Conservation (phyloP, 2,329 filamentous ascomycete genomes). For the Geosmithia flava region DNA sequence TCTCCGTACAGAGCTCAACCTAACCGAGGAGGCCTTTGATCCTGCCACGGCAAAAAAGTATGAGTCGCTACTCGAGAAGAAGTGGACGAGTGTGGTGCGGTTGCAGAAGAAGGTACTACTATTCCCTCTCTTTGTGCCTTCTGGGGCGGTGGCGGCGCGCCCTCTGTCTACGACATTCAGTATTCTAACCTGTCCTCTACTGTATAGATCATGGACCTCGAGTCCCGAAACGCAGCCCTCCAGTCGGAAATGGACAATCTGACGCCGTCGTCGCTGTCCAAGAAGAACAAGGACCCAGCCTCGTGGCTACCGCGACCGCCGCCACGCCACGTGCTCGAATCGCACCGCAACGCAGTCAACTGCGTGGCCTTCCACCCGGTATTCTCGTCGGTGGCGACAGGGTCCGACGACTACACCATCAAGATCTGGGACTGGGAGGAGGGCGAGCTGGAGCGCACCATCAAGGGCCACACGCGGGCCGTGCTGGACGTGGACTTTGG, state of each 20-base stretch:
- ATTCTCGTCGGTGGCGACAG: constrained; percentile 81
- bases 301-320: constrained; percentile 81
- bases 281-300: constrained; percentile 70
- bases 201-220: constrained; percentile 78
- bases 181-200: too few species aligned
- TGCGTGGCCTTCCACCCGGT: constrained; percentile 88
- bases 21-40: constrained; percentile 62
- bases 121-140: not conserved
- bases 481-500: constrained; percentile 87
- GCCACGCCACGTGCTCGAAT: constrained; percentile 70
- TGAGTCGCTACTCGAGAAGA: constrained; percentile 88
- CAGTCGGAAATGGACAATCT: constrained; percentile 78
- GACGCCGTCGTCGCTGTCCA: constrained; percentile 63
- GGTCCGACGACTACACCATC: constrained; percentile 85
- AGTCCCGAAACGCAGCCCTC: constrained; percentile 58
- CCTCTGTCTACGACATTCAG: too few species aligned
- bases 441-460: constrained; percentile 77
- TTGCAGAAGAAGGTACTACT: constrained; percentile 77
- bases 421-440: constrained; percentile 98
- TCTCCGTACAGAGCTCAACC: constrained; percentile 63
- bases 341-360: constrained; percentile 69
- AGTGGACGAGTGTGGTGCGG: constrained; percentile 93
- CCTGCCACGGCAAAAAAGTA: constrained; percentile 82
- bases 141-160: too few species aligned
- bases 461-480: constrained; percentile 85